Evolutionary conservation across 345 rosid species (phyloP).

Genomic region (Rhodamnia argentea): DNA sequence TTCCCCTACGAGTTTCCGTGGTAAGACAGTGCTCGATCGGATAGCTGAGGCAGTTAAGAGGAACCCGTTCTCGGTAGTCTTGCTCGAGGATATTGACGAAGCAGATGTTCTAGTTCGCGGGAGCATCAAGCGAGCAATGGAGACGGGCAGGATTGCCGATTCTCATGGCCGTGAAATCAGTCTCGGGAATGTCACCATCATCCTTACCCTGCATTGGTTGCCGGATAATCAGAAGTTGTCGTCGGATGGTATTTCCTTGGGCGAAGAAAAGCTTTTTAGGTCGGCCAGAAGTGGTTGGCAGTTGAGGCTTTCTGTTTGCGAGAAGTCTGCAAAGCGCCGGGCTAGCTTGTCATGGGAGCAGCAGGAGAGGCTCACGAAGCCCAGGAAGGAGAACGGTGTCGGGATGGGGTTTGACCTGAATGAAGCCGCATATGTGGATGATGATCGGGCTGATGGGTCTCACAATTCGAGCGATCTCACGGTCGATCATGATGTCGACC

Average conservation of each 20-base stretch:
- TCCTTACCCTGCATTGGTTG: conserved; percentile 61
- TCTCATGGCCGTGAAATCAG: conserved; percentile 92
- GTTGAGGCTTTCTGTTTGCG: conserved; percentile 44
- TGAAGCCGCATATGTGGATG: conserved; percentile 54
- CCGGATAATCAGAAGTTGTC: conserved; percentile 26
- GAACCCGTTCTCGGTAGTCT: conserved; percentile 69
- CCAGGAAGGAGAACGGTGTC: conserved; percentile 43
- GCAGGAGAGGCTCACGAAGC: conserved; percentile 36
- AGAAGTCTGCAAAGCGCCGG: conserved; percentile 60
- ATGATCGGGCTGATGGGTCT: conserved; percentile 65
- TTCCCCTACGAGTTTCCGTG: conserved; percentile 42
- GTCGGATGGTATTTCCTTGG: conserved; percentile 22
- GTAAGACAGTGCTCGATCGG: conserved; percentile 74
- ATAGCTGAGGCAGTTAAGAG: conserved; percentile 74
- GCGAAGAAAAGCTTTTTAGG: conserved; percentile 53
- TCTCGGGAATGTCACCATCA: conserved; percentile 75
- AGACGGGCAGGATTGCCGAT: conserved; percentile 79
- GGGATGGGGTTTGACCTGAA: conserved; percentile 62
- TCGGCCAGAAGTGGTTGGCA: conserved; percentile 61
- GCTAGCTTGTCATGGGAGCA: conserved; percentile 54
- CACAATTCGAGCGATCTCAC: conserved; percentile 86
- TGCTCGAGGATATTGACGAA: conserved; percentile 85
- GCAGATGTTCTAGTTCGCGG: conserved; percentile 59
- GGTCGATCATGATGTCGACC: conserved; percentile 63
- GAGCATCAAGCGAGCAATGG: conserved; percentile 82